phyloP scores from a whole-genome alignment of 495 filamentous ascomycete species.

The Alectoria sarmentosa region DNA sequence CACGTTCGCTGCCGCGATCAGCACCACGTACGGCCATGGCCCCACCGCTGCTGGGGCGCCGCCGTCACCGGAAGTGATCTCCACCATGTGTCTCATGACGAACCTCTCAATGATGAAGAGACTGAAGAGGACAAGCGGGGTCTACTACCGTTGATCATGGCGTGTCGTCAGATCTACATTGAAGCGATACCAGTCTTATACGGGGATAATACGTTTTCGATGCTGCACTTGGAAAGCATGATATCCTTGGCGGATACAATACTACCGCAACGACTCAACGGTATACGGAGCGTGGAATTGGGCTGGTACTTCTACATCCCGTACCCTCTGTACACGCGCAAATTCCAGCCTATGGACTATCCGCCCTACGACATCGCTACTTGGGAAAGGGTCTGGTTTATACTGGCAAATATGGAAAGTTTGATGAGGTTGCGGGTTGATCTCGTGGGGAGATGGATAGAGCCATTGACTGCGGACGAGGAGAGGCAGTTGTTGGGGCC shows the following conservation, averaged over 20 bases:
- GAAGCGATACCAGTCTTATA: slow-evolving; percentile 2
- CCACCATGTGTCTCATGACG: neutral
- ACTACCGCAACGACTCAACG: slow-evolving; percentile 3
- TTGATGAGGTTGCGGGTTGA: neutral
- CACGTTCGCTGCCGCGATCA: neutral
- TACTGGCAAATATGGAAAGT: neutral
- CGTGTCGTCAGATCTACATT: neutral
- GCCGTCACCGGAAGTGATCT: neutral
- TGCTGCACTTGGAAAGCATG: neutral
- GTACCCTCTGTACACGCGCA: neutral
- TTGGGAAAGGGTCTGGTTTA: neutral
- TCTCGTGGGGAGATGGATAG: neutral
- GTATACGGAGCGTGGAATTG: neutral
- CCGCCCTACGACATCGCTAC: neutral
- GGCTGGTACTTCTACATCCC: neutral
- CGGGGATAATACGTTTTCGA: neutral
- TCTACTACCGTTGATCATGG: neutral
- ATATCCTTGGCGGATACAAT: neutral
- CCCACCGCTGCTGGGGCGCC: neutral
- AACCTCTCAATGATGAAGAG: neutral
- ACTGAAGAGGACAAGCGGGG: neutral
- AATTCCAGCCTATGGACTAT: neutral
- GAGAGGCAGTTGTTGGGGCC: neutral
- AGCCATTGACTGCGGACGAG: neutral
- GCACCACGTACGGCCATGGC: neutral